Evolutionary conservation across 345 rosid genomes (phyloP), one percentile per base, ranked within the genome.

Genomic region (Citrus mangshanensis): DNA sequence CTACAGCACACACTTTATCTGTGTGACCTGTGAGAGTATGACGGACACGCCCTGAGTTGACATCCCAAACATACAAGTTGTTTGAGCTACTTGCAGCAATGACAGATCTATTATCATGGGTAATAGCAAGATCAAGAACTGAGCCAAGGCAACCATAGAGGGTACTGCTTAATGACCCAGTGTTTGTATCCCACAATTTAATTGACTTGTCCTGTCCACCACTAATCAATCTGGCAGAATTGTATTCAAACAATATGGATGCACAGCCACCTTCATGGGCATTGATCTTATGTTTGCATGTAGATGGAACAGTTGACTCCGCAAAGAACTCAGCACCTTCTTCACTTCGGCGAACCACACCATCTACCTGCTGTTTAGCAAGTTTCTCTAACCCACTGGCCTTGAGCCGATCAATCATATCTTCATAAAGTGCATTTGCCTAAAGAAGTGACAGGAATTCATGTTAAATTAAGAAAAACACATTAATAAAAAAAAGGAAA

Each of bases 241-340:
- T 91, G 84, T 84, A 85, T 82, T 96, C 97, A 77, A 93, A 94
- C 71, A 92, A 22, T 74, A 94, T 87, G 75, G 97, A 82, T 61
- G 97, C 97, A 82, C 98, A 96, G 60, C 97, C 97, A 86, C 98
- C 97, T 77, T 94, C 97, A 79, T 96, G 99, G 82, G 97, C 98
- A 77, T 83, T 84, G 79, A 91, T 93, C 81, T 90, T 88, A 81
- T 93, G 87, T 75, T 85, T 89, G 89, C 98, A 94, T 37, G 85
- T 70, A 76, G 98, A 85, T n/a, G 97, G 94, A 83, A 91, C 64
- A 19, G 83, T 85, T 19, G 97, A 91, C 78, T 96, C 98, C 25
- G 86, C 84, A 83, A 93, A 94, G 80, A 78, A 84, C 84, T 94
- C 97, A 9, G 98, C 95, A 72, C 98, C 99, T 76, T 91, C 98